phyloP scores from a whole-genome alignment of 2,329 filamentous ascomycete species.

The Fusarium sp. region DNA sequence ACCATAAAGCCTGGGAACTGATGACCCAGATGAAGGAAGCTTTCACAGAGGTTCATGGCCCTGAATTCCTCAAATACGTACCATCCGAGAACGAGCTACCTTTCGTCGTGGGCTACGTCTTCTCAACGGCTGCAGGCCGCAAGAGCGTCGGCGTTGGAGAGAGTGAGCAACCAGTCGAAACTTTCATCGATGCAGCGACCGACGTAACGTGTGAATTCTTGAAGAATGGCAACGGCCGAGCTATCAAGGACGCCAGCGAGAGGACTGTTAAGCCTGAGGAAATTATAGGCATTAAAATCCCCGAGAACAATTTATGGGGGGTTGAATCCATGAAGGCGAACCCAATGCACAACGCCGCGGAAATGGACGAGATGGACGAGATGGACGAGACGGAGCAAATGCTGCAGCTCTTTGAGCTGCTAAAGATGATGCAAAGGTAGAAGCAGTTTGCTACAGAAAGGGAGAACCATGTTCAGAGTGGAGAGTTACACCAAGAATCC shows the following conservation, averaged over 20 bases:
- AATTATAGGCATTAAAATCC: neutral
- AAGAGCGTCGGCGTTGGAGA: neutral
- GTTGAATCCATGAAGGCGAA: neutral
- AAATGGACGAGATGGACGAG: neutral
- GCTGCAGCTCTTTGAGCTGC: no score
- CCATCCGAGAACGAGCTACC: constrained; percentile 15
- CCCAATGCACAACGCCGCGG: neutral
- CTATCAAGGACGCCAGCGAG: constrained; percentile 6
- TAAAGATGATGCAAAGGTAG: no score
- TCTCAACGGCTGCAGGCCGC: constrained; percentile 23
- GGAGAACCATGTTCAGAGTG: no score
- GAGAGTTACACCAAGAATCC: neutral
- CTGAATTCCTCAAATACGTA: constrained; percentile 4
- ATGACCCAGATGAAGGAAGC: constrained; percentile 8
- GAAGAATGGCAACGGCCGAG: neutral
- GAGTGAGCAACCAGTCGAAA: neutral
- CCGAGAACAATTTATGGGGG: constrained; percentile 1
- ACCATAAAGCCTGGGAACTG: constrained; percentile 14
- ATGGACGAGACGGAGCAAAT: neutral
- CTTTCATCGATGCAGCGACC: constrained; percentile 4
- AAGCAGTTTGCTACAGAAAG: no score
- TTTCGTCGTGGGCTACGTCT: constrained; percentile 49
- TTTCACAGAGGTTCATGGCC: neutral
- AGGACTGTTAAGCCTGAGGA: constrained; percentile 1
- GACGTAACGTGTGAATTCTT: constrained; percentile 3